Conservation (phyloP, 192 early-diverging fungal species). For the Dissophora globulifera region DNA sequence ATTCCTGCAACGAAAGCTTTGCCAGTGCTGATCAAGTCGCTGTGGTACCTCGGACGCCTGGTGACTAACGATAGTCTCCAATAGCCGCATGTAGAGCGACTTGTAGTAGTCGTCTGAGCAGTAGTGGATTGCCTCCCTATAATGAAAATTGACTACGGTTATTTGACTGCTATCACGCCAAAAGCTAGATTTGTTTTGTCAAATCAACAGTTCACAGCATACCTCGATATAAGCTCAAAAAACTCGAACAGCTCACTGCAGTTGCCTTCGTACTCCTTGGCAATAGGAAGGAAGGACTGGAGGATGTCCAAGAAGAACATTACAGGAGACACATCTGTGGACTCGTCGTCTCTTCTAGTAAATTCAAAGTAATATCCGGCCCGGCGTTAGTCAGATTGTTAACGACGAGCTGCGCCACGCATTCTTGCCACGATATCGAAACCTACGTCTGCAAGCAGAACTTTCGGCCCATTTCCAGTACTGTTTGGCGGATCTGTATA, state of each 20-base stretch:
- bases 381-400: no score
- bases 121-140: conserved; percentile 23
- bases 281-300: conserved; percentile 40
- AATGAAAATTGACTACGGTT: background rate
- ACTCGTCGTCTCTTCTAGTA: background rate
- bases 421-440: background rate
- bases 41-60: conserved; percentile 38
- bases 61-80: conserved; percentile 37
- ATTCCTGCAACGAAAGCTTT: background rate
- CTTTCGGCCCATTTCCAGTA: conserved; percentile 40
- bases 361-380: background rate
- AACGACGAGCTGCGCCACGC: no score
- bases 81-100: conserved; percentile 18
- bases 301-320: conserved; percentile 47
- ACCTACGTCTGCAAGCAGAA: conserved; percentile 35
- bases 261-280: conserved; percentile 45
- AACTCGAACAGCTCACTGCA: conserved; percentile 47
- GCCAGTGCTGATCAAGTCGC: background rate
- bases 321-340: conserved; percentile 11
- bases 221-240: conserved; percentile 41
- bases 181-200: conserved; percentile 6
- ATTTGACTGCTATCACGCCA: background rate
- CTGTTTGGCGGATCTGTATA: conserved; percentile 43
- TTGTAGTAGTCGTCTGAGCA: conserved; percentile 24
- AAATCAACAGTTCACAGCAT: conserved; percentile 17